A percentile compares a stretch with the other conserved stretches of the same genome.
phyloP scores from a whole-genome alignment of 306 rosid genomes.

The Cicer yamashitae region DNA sequence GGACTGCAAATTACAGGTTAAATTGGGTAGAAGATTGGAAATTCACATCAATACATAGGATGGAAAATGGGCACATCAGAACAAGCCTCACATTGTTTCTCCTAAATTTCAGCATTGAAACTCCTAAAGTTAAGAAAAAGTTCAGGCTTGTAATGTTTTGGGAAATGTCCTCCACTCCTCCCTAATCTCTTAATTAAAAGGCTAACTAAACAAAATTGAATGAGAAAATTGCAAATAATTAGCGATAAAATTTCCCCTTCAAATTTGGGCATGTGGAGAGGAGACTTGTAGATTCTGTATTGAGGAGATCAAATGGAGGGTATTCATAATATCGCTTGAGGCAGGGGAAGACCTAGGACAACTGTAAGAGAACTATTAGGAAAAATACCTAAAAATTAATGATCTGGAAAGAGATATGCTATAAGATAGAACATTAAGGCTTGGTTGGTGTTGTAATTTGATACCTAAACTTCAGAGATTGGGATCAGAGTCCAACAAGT shows the following conservation, averaged over 20 bases:
- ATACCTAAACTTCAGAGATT: background rate
- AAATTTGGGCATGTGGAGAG: no score
- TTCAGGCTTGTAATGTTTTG: background rate
- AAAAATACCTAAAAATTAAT: no score
- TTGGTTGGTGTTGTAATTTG: background rate
- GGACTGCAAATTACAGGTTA: background rate
- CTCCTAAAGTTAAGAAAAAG: background rate
- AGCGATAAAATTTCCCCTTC: background rate
- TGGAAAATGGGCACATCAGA: background rate
- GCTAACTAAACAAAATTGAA: background rate
- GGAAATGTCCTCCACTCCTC: background rate
- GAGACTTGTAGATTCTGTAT: no score
- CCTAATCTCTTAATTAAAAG: constrained; percentile 6
- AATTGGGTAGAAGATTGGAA: background rate
- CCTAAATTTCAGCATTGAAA: background rate
- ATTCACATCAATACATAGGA: background rate
- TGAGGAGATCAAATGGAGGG: no score
- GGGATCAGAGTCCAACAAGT: background rate
- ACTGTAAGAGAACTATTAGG: no score
- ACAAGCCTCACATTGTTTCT: background rate
- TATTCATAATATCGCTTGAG: no score
- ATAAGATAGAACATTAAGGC: no score
- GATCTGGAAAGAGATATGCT: no score
- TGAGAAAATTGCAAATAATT: background rate
- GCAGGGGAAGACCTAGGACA: no score